Evolutionary conservation across 2,329 filamentous ascomycete species (phyloP), one percentile per base, ranked within the genome.

Genomic region (Alternaria longipes): DNA sequence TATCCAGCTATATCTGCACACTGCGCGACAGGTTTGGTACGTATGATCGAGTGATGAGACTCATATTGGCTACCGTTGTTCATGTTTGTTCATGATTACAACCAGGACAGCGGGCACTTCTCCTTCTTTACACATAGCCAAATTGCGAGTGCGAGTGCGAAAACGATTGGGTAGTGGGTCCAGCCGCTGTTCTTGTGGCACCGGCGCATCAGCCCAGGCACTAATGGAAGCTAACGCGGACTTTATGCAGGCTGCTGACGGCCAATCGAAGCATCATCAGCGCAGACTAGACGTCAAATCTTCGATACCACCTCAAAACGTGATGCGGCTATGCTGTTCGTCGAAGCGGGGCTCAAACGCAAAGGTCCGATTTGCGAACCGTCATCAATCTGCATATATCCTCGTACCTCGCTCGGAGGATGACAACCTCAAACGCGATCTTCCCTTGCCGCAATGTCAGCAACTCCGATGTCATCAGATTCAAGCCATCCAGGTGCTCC

Each of bases 161-260:
- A 16, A 24, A 32, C 46, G 46, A 26, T 9, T 11, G 8, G 46
- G 32, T 36, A 38, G 46, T 50, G 46, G 46, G 20, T 36, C 32
- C 16, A 24, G 46, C 46, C 46, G 30, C 32, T 26, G 46, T 50
- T 20, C 34, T 26, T 8, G 9, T 50, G 46, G 46, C 46, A 50
- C 30, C 34, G 32, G 32, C 16, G 46, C 30, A 50, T 36, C 30
- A 55, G 42, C 53, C 20, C 30, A 55, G 28, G 8, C 45, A 9
- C 38, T 41, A 41, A 6, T 18, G 38, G 38, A 20, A 40, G 34
- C 45, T 52, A 52, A 41, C 20, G 34, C 46, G 46, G 54, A 57
- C 20, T 45, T 57, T 42, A 57, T 52, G 54, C 54, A 57, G 8
- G 45, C 54, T 57, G 46, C 54, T 57, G 46, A 57, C 54, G 40